A percentile compares a stretch with the other conserved stretches of the same genome.
Conservation (phyloP, 305 asterid species). For the Coffea humblotiana region DNA sequence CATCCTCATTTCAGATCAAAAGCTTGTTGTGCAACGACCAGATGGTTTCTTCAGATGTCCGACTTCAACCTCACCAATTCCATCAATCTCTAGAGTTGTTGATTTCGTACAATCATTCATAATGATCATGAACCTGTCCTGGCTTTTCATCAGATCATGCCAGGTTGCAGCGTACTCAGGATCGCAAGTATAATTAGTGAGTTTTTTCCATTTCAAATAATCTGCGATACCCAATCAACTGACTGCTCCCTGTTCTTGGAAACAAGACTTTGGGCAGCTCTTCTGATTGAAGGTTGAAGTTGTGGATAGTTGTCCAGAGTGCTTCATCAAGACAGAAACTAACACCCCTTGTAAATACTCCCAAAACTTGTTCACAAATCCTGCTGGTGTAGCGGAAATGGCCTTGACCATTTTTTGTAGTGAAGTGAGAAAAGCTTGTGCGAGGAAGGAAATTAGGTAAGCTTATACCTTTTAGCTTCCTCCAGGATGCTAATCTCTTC, state of each 20-base stretch:
- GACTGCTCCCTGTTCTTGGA: conserved; percentile 29
- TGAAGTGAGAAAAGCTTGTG: conserved; percentile 2
- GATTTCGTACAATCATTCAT: background rate
- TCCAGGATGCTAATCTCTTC: conserved; percentile 28
- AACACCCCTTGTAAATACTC: conserved; percentile 20
- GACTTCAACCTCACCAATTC: conserved; percentile 21
- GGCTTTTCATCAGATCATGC: conserved; percentile 20
- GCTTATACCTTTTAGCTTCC: conserved; percentile 28
- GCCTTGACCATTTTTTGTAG: conserved; percentile 11
- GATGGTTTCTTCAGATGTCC: conserved; percentile 13
- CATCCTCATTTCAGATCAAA: conserved; percentile 31
- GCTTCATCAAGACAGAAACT: conserved; percentile 23
- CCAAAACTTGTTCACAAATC: conserved; percentile 24
- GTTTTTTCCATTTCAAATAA: conserved; percentile 36
- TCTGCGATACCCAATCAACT: conserved; percentile 23
- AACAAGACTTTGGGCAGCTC: conserved; percentile 30
- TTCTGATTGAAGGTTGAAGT: conserved; percentile 26
- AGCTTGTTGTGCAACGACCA: conserved; percentile 10
- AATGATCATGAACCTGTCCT: conserved; percentile 15
- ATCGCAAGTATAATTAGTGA: conserved; percentile 28
- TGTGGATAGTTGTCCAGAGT: conserved; percentile 44
- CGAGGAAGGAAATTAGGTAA: conserved; percentile 29
- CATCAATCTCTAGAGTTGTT: background rate
- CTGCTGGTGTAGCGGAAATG: conserved; percentile 8
- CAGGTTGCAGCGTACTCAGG: conserved; percentile 31